Percentiles rank a stretch among this genome's conserved stretches.
Evolutionary conservation across 78 protist genomes (phyloP).

Genomic region (Polysphondylium violaceum): DNA sequence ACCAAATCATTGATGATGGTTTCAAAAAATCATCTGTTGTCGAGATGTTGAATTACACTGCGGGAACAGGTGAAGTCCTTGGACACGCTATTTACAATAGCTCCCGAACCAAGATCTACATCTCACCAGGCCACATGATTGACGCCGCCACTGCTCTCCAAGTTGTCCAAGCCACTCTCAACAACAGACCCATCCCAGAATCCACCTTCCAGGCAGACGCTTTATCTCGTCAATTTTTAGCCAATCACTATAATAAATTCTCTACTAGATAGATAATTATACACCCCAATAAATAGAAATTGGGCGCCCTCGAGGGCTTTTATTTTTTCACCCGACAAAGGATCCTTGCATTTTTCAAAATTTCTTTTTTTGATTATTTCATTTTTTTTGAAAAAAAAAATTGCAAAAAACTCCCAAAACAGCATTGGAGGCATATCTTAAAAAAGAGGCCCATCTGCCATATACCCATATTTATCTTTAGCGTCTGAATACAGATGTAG

Average conservation of each 20-base stretch:
- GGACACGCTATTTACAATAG: constrained; percentile 18
- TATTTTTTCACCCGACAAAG: too few relatives aligned
- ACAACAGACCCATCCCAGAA: constrained; percentile 80
- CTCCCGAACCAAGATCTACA: constrained; percentile 69
- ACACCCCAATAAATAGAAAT: too few relatives aligned
- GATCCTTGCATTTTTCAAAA: not conserved
- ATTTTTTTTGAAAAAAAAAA: not conserved
- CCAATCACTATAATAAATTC: constrained; percentile 1
- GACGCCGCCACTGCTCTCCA: constrained; percentile 59
- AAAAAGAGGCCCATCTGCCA: too few relatives aligned
- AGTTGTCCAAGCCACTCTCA: constrained; percentile 8
- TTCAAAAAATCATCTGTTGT: not conserved
- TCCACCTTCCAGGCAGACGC: constrained; percentile 87
- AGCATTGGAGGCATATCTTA: not conserved
- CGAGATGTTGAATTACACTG: constrained; percentile 13
- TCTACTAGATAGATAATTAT: not conserved
- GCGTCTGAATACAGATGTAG: too few relatives aligned
- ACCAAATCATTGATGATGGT: constrained; percentile 35
- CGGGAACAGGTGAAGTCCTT: not conserved
- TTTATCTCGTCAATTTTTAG: constrained; percentile 70
- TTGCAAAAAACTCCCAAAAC: not conserved
- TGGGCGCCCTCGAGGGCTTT: too few relatives aligned
- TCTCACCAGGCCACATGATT: constrained; percentile 88
- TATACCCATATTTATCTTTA: too few relatives aligned
- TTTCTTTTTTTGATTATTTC: not conserved